Conservation (phyloP, 805 yeast species). For the Deakozyma indianensis region DNA sequence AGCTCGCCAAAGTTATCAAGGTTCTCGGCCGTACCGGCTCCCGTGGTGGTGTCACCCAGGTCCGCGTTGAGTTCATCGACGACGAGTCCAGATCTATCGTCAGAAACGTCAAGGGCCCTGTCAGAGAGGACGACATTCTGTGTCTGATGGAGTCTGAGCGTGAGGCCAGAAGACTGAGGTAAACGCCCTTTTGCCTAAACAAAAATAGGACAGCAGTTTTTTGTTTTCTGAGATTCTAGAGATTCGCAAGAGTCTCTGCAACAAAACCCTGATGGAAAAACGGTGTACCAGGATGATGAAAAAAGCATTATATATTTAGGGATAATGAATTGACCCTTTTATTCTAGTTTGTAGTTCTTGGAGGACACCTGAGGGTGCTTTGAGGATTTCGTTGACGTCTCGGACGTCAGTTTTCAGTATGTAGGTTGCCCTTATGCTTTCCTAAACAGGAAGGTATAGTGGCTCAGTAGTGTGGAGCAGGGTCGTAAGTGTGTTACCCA, state of each 20-base stretch:
- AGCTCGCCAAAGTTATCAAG: conserved; percentile 98
- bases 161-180: conserved; percentile 62
- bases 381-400: too few relatives aligned
- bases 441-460: too few relatives aligned
- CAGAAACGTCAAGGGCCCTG: conserved; percentile 97
- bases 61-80: conserved; percentile 92
- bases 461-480: too few relatives aligned
- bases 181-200: conserved; percentile 15
- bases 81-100: conserved; percentile 91
- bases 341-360: too few relatives aligned
- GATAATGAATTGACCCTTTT: conserved; percentile 1
- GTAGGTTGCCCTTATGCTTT: too few relatives aligned
- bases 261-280: too few relatives aligned
- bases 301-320: conserved; percentile 2
- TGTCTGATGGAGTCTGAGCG: conserved; percentile 99
- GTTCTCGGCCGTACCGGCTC: conserved; percentile 99
- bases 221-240: too few relatives aligned
- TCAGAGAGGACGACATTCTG: conserved; percentile 94
- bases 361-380: too few relatives aligned
- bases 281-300: background rate
- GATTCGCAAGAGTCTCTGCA: too few relatives aligned
- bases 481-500: too few relatives aligned
- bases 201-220: too few relatives aligned
- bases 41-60: conserved; percentile 99
- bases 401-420: too few relatives aligned